Evolutionary conservation across 768 basidiomycete species (phyloP), one percentile per base, ranked within the genome.

Genomic region (Pleurotus djamor): DNA sequence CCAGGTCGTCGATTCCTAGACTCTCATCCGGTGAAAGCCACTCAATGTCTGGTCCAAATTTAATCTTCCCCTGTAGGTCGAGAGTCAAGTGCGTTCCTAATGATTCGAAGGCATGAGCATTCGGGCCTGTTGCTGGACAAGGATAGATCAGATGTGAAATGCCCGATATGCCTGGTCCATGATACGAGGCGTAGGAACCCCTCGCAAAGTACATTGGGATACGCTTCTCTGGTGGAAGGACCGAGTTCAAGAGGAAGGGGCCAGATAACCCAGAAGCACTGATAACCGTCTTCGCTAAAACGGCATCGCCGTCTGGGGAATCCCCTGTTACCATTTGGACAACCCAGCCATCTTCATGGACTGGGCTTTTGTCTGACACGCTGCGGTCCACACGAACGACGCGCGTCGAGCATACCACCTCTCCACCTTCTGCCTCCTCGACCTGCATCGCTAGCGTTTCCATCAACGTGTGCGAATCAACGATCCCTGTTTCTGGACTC

Each of bases 21-120:
- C 41, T 71, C 38, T 77, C 61, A 28, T 72, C 68, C 2, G 87
- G 85, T 2, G 81, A 76, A 64, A 97, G 78, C 90, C 92, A 93
- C 69, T 97, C 89, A 13, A 97, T 79, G 67, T 98, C 94, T 4
- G 96, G 96, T 0, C 96, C 96, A 71, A 98, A 98, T 34, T 86
- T 84, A 55, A 98, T 82, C 61, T 90, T 89, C 0, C 92, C 91
- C 50, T 88, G 82, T 61, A 98, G 68, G 70, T 95, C 93, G 45
- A 98, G 74, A 32, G 94, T 94, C 28, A 98, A 78, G 74, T 98
- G 97, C 9, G 94, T 96, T 3, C 97, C 96, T 5, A 98, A 79
- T 3, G 91, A 91, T 60, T 92, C 88, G 68, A 96, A 91, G 5
- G 84, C 80, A 54, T 88, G 81, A 3, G 74, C 79, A 59, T 78